Conservation (phyloP, 805 yeast genomes). For the Monosporozyma siamensis region DNA sequence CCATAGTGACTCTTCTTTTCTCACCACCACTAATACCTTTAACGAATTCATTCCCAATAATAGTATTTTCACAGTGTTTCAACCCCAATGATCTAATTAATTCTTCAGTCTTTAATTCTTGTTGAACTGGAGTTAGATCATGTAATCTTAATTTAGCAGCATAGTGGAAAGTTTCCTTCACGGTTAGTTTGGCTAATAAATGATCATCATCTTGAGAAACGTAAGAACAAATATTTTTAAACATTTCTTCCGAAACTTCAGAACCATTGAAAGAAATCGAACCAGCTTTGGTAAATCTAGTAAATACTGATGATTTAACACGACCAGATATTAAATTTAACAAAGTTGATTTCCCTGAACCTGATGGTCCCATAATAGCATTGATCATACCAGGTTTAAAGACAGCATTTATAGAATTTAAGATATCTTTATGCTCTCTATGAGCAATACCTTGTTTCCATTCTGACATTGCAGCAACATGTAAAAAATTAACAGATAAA, state of each 20-base stretch:
- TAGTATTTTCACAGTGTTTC: slow-evolving; percentile 65
- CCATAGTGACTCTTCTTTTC: slow-evolving; percentile 75
- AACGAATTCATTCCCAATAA: slow-evolving; percentile 50
- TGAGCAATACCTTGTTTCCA: slow-evolving; percentile 9
- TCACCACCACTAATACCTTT: slow-evolving; percentile 87
- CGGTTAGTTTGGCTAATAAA: slow-evolving; percentile 61
- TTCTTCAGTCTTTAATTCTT: slow-evolving; percentile 40
- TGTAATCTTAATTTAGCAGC: slow-evolving; percentile 66
- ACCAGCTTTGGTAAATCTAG: slow-evolving; percentile 33
- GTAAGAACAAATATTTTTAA: slow-evolving; percentile 51
- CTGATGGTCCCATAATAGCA: slow-evolving; percentile 76
- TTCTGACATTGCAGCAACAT: not conserved
- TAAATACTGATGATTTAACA: slow-evolving; percentile 29
- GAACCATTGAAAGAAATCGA: slow-evolving; percentile 35
- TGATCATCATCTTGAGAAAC: slow-evolving; percentile 78
- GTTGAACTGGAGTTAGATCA: slow-evolving; percentile 33
- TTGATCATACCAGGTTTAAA: slow-evolving; percentile 51
- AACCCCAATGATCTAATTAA: slow-evolving; percentile 63
- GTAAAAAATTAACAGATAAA: slow-evolving; percentile 9
- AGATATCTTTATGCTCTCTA: slow-evolving; percentile 29
- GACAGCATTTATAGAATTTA: slow-evolving; percentile 40
- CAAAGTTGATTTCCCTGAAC: slow-evolving; percentile 67
- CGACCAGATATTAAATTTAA: slow-evolving; percentile 57
- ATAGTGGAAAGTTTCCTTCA: slow-evolving; percentile 61
- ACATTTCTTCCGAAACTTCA: slow-evolving; percentile 28